Percentiles rank a stretch among this genome's conserved stretches.
These are phyloP conservation scores for Phytophthora fragariaefolia DNA, from an alignment of 352 stramenopile genomes.

Conservation along the genomic window DNA sequence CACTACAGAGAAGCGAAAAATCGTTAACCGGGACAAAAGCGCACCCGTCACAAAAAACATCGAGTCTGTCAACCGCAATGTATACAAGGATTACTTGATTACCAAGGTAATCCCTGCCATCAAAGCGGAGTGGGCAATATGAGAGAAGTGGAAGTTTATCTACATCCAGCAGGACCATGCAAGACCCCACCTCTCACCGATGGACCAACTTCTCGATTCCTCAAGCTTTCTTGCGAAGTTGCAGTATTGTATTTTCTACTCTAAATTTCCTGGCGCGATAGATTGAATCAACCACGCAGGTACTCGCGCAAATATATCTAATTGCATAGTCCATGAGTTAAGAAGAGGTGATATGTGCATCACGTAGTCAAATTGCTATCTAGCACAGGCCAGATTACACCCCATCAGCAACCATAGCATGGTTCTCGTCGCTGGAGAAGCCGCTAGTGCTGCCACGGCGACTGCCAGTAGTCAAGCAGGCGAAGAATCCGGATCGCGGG, in stretches of 20 bases:
- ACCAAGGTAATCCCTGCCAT: slow-evolving; percentile 30
- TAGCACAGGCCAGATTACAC: background rate
- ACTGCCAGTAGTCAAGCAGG: background rate
- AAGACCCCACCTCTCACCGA: slow-evolving; percentile 16
- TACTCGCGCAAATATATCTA: background rate
- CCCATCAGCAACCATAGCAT: background rate
- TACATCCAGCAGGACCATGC: slow-evolving; percentile 43
- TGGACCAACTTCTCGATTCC: too few species aligned
- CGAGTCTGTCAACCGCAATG: background rate
- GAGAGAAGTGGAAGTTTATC: slow-evolving; percentile 15
- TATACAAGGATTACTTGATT: slow-evolving; percentile 32
- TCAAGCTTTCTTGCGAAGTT: too few species aligned
- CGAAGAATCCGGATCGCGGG: background rate
- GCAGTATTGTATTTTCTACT: background rate
- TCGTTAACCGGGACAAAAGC: background rate
- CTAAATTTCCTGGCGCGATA: background rate
- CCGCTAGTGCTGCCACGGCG: background rate
- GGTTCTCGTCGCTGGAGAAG: background rate
- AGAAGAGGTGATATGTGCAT: background rate
- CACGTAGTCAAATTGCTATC: background rate
- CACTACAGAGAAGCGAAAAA: background rate
- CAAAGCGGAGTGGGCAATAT: slow-evolving; percentile 24
- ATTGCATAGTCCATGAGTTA: background rate
- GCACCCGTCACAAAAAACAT: too few species aligned
- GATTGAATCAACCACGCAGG: background rate